A percentile compares a stretch with the other conserved stretches of the same genome.
phyloP scores from a whole-genome alignment of 495 filamentous ascomycete species.

The Bathelium albidoporum region DNA sequence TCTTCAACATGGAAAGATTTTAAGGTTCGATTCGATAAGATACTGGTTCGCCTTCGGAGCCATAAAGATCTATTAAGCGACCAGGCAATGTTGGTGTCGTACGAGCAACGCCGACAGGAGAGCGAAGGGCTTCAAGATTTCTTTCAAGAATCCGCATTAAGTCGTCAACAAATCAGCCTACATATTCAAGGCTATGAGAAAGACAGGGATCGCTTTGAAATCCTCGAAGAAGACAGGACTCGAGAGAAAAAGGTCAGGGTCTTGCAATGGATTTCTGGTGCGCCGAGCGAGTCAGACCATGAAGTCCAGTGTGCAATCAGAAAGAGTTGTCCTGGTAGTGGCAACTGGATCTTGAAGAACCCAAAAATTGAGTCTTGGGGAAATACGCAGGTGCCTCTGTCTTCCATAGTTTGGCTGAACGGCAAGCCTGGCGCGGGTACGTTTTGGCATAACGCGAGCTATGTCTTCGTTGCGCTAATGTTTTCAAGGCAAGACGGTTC shows the following conservation, averaged over 20 bases:
- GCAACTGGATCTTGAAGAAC: slow-evolving; percentile 12
- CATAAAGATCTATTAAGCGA: slow-evolving; percentile 33
- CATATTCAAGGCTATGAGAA: slow-evolving; percentile 9
- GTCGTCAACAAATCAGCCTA: slow-evolving; percentile 1
- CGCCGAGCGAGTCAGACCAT: neutral
- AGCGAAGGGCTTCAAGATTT: neutral
- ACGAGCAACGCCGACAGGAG: neutral
- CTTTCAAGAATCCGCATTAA: neutral
- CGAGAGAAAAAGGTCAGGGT: neutral
- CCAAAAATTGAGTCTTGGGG: slow-evolving; percentile 8
- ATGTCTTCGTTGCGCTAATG: neutral
- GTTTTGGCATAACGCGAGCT: neutral
- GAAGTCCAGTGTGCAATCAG: neutral
- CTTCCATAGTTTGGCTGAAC: slow-evolving; percentile 9
- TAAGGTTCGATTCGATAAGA: slow-evolving; percentile 23
- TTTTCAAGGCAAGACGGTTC: slow-evolving; percentile 18
- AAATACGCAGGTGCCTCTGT: neutral
- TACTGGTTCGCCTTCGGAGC: slow-evolving; percentile 29
- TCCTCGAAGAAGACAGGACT: neutral
- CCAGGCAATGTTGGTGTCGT: slow-evolving; percentile 9
- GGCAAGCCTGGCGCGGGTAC: slow-evolving; percentile 17
- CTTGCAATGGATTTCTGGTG: neutral
- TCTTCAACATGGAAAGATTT: slow-evolving; percentile 35
- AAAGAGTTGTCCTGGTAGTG: neutral
- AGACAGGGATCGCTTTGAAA: neutral